Evolutionary conservation across 306 rosid genomes (phyloP).

Genomic region (Morella rubra): DNA sequence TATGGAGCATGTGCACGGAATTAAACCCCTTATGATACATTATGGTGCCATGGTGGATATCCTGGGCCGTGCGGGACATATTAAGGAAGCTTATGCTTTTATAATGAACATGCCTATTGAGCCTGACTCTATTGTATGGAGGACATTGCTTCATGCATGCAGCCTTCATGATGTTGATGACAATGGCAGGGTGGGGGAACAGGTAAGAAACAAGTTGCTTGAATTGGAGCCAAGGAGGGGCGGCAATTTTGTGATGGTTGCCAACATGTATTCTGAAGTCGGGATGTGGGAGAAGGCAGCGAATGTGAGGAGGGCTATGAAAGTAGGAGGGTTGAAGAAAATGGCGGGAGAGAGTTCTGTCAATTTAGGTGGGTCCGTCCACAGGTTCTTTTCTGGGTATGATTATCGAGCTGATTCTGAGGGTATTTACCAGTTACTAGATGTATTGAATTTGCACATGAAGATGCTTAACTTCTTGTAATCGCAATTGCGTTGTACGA

Average conservation of each 20-base stretch:
- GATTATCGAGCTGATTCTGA: constrained; percentile 36
- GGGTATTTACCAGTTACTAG: constrained; percentile 48
- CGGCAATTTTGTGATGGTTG: constrained; percentile 74
- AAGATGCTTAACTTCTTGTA: constrained; percentile 42
- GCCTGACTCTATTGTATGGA: constrained; percentile 73
- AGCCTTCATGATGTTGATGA: constrained; percentile 45
- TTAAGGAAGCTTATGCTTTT: constrained; percentile 68
- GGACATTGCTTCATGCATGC: constrained; percentile 83
- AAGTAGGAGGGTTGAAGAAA: constrained; percentile 68
- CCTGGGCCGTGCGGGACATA: constrained; percentile 68
- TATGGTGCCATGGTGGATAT: constrained; percentile 87
- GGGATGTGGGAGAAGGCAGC: constrained; percentile 93
- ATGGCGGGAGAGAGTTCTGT: constrained; percentile 80
- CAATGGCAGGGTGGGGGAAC: constrained; percentile 46
- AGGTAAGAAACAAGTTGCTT: constrained; percentile 66
- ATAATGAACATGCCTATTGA: constrained; percentile 59
- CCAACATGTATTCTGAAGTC: constrained; percentile 76
- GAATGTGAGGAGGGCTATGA: constrained; percentile 61
- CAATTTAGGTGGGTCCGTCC: constrained; percentile 63
- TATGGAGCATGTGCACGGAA: constrained; percentile 65
- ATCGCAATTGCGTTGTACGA: constrained; percentile 14
- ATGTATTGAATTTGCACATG: constrained; percentile 69
- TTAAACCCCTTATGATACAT: constrained; percentile 70
- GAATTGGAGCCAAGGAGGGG: constrained; percentile 76
- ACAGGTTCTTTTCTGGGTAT: constrained; percentile 66